Conservation (phyloP, 1,284 basidiomycete species). For the Puccinia hordei region DNA sequence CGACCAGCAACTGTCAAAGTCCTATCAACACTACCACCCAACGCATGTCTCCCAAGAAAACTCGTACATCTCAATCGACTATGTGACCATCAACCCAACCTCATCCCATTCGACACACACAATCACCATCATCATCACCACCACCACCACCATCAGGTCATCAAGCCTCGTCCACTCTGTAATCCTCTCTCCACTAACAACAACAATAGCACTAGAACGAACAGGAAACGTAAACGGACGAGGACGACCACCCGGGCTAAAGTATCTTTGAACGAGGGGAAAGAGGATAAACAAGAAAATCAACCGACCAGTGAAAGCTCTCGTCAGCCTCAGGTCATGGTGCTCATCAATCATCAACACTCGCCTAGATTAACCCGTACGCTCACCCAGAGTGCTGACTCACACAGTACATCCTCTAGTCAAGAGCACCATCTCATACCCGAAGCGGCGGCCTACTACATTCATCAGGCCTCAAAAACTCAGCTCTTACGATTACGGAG, state of each 20-base stretch:
- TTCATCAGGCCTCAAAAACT: slow-evolving; percentile 27
- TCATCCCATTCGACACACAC: neutral
- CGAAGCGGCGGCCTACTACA: slow-evolving; percentile 6
- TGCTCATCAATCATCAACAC: slow-evolving; percentile 2
- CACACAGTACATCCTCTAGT: slow-evolving; percentile 10
- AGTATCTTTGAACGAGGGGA: too few relatives aligned
- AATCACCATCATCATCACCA: neutral
- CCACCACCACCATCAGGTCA: neutral
- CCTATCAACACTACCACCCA: slow-evolving; percentile 22
- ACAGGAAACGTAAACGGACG: slow-evolving; percentile 6
- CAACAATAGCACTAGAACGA: neutral
- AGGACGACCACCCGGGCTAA: neutral
- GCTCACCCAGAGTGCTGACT: slow-evolving; percentile 3
- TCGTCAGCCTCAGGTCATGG: slow-evolving; percentile 23
- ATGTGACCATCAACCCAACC: neutral
- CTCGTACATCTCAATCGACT: slow-evolving; percentile 19
- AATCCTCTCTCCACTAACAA: neutral
- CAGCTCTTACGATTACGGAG: slow-evolving; percentile 35
- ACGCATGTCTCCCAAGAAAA: slow-evolving; percentile 10
- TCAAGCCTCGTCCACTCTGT: neutral
- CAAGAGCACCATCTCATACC: slow-evolving; percentile 8
- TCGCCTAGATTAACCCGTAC: neutral
- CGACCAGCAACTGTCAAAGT: neutral
- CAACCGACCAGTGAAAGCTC: neutral
- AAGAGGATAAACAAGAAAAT: neutral